Evolutionary conservation across 148 eudicot species (phyloP).

Genomic region (Dysphania ambrosioides): DNA sequence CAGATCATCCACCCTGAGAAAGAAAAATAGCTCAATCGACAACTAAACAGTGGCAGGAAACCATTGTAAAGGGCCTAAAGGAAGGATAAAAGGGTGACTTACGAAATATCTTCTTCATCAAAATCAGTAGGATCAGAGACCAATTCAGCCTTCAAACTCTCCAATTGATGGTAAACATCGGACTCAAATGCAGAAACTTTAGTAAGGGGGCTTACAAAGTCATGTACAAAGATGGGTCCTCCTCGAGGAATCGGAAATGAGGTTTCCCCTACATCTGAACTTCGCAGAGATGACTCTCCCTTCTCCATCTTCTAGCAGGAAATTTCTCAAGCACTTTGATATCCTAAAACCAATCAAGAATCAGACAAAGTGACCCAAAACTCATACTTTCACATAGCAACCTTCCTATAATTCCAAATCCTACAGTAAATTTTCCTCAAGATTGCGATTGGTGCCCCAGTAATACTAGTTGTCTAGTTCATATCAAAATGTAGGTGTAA

Average conservation of each 20-base stretch:
- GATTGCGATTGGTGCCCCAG: not conserved
- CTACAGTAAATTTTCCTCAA: not conserved
- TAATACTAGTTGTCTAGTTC: too few relatives aligned
- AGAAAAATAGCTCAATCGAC: not conserved
- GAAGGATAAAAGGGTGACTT: constrained; percentile 14
- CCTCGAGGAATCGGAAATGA: constrained; percentile 61
- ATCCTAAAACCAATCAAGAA: not conserved
- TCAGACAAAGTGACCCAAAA: not conserved
- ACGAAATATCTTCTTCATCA: constrained; percentile 65
- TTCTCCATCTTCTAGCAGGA: constrained; percentile 14
- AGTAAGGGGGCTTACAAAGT: constrained; percentile 56
- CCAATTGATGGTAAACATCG: constrained; percentile 38
- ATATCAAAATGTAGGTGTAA: too few relatives aligned
- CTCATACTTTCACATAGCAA: not conserved
- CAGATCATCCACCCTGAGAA: constrained; percentile 70
- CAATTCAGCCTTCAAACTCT: constrained; percentile 52
- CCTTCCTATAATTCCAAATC: not conserved
- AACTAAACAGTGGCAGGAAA: not conserved
- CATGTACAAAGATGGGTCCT: constrained; percentile 66
- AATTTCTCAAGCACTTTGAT: constrained; percentile 5
- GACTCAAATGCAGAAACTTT: constrained; percentile 48
- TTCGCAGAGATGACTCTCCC: constrained; percentile 16
- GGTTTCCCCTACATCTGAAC: constrained; percentile 28
- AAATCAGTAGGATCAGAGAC: constrained; percentile 29
- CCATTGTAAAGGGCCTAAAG: not conserved